Base-by-base conservation (phyloP, 2,329 filamentous ascomycete genomes). In the Phoma sp. region DNA sequence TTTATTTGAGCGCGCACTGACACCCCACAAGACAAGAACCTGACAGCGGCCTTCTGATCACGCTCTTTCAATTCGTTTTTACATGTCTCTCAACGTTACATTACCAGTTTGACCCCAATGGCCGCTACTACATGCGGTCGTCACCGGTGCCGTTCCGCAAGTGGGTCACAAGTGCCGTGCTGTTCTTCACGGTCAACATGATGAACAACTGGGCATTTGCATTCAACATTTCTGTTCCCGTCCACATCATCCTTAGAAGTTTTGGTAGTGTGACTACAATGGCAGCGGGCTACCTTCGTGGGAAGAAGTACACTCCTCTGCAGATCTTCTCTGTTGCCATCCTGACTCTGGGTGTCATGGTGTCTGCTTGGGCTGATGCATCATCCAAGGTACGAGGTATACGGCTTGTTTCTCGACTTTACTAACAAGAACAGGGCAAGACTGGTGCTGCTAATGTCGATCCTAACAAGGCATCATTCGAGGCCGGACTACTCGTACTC, bases 181-280 rank as follows among this genome's bases (percentile, higher is more conserved):
- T 97, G 64, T 98, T 98, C 77, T 95, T 96, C 74, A 84, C 85
- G 58, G 95, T 99, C 77, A 99, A 98, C 68, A 86, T 98, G 53
- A 79, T 99, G 70, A 99, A 99, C 78, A 99, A 99, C 68, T 93
- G 93, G 81, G 95, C 93, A 6, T 99, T 99, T 75, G 93, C 92
- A 59, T 99, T 97, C 78, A 88, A 92, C 65, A 98, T 99, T 51
- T 96, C 92, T 6, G 92, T 99, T 0, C 95, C 95, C 1, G 87
- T 99, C 42, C 95, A 99, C 72, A 99, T 99, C 66, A 98, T 99
- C 62, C 81, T 99, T 25, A 87, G 95, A 47, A 97, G 93, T 42
- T 96, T 93, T 42, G 95, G 95, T 14, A 96, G 93, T 66, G 96
- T 98, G 58, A 96, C 93, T 4, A 98, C 95, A 7, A 96, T 99